Conservation (phyloP, 345 rosid species). For the Brassica rapa region DNA sequence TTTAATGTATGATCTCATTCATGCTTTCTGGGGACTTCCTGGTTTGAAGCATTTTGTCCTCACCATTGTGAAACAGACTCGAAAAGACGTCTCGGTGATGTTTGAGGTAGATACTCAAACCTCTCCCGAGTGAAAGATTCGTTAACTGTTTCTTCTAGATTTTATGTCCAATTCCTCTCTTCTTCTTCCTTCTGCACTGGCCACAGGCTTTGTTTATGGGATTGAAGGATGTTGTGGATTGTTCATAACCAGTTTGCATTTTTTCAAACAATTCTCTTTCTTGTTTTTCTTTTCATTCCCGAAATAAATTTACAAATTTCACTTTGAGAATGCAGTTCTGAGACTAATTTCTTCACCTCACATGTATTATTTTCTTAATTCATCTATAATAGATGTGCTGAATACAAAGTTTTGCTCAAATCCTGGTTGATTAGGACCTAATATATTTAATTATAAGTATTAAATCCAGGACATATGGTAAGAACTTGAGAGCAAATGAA, state of each 20-base stretch:
- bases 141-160: neutral
- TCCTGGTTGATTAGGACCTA: neutral
- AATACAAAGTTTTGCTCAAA: conserved; percentile 2
- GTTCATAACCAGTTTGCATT: neutral
- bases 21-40: conserved; percentile 65
- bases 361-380: neutral
- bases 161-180: neutral
- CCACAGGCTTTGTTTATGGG: neutral
- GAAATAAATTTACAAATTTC: neutral
- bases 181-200: conserved; percentile 3
- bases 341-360: neutral
- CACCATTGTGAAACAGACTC: conserved; percentile 68
- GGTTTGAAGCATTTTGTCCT: conserved; percentile 79
- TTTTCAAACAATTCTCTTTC: neutral
- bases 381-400: neutral
- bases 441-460: neutral
- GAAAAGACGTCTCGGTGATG: conserved; percentile 57
- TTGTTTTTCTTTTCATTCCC: neutral
- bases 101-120: conserved; percentile 17
- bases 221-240: neutral
- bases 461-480: neutral
- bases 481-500: neutral
- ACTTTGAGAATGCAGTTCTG: conserved; percentile 2
- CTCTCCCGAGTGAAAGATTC: neutral
- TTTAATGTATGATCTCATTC: conserved; percentile 49